Evolutionary conservation across 768 basidiomycete genomes (phyloP), one percentile per base, ranked within the genome.

Genomic region (Trametes elegans): DNA sequence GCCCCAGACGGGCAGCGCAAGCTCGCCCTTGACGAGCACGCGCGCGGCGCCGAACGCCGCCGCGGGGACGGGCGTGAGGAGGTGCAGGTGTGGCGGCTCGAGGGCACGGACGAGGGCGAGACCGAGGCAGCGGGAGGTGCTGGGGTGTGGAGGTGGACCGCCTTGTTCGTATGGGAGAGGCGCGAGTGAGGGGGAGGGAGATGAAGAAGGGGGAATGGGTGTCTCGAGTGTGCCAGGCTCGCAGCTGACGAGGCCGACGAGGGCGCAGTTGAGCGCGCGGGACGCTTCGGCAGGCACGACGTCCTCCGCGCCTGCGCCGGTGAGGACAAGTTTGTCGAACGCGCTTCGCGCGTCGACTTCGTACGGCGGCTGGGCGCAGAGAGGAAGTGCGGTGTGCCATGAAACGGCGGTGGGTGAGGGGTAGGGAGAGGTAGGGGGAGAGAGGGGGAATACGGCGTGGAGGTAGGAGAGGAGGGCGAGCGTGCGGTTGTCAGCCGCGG

Each of bases 1-100:
- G 0, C 88, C 93, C 84, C 88, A 88, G 0, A 93, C 74, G 0
- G 94, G 94, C 0, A 97, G 70, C 68, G 95, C 93, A 63, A 94
- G 74, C 66, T 93, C 92, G 7, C 94, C 94, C 68, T 90, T 93
- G 41, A 96, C 83, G 3, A 96, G 64, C 18, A 83, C 73, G 4
- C 81, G 71, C 0, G 58, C 57, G 6, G 66, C 62, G 0, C 64
- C 58, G 2, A 96, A 75, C 0, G 76, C 36, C 0, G 64, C 49
- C 0, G 79, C 70, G 0, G 86, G 83, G 1, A 93, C 57, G 0
- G 95, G 92, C 0, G 94, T 93, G 31, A 97, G 73, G n/a, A 97
- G 61, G 29, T 96, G 93, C 31, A 95, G 70, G 38, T 76, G 70
- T 47, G 64, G 73, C 66, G 40, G 74, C 73, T 19, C 88, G 82